phyloP scores from a whole-genome alignment of 768 basidiomycete genomes.

The Coprinopsis cinerea region DNA sequence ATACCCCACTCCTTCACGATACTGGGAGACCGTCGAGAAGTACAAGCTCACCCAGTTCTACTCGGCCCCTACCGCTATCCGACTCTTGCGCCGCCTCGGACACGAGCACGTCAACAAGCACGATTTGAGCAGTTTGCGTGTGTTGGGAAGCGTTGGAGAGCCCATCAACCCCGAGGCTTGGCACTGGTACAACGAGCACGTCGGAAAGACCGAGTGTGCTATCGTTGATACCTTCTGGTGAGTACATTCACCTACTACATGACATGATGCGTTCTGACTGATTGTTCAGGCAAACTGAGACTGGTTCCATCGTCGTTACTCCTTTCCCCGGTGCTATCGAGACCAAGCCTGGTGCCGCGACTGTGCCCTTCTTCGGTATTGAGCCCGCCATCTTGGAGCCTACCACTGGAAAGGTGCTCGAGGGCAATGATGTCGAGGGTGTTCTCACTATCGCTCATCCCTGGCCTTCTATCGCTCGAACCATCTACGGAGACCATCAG shows the following conservation, averaged over 20 bases:
- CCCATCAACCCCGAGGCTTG: slow-evolving; percentile 99
- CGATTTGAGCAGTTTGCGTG: slow-evolving; percentile 77
- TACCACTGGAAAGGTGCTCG: slow-evolving; percentile 64
- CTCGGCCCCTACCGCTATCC: slow-evolving; percentile 91
- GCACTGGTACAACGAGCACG: slow-evolving; percentile 98
- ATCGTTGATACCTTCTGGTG: slow-evolving; percentile 91
- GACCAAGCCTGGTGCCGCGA: slow-evolving; percentile 95
- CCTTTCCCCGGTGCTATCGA: slow-evolving; percentile 95
- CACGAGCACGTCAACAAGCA: slow-evolving; percentile 77
- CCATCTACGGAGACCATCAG: slow-evolving; percentile 89
- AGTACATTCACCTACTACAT: slow-evolving; percentile 16
- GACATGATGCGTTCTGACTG: slow-evolving; percentile 13
- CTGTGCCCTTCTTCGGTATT: slow-evolving; percentile 97
- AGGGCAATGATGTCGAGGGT: slow-evolving; percentile 84
- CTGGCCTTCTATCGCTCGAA: slow-evolving; percentile 95
- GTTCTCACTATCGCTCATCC: slow-evolving; percentile 80
- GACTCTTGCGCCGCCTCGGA: slow-evolving; percentile 76
- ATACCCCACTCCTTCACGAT: slow-evolving; percentile 92
- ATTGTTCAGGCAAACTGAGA: slow-evolving; percentile 84
- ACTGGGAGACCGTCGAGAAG: slow-evolving; percentile 94
- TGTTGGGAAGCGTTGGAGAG: slow-evolving; percentile 92
- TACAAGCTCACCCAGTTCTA: slow-evolving; percentile 96
- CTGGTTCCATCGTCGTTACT: slow-evolving; percentile 91
- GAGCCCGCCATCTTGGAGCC: slow-evolving; percentile 86
- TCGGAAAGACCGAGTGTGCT: slow-evolving; percentile 82